Conservation (phyloP, 768 basidiomycete genomes). For the Suillus variegatus region DNA sequence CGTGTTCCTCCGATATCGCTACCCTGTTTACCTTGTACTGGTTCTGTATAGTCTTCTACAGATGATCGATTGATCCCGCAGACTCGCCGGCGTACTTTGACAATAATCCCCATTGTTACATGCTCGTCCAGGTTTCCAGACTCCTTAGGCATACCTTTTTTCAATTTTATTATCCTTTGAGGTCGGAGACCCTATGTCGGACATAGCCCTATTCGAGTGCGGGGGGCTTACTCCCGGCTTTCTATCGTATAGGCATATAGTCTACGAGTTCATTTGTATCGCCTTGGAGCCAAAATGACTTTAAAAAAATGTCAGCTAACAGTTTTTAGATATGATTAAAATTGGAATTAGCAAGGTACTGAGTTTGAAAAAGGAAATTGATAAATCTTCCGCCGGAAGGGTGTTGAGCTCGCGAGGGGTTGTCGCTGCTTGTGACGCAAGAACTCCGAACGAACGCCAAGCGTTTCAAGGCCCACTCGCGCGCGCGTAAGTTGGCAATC, state of each 20-base stretch:
- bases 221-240: no score
- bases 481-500: neutral
- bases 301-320: no score
- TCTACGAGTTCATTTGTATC: no score
- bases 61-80: neutral
- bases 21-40: neutral
- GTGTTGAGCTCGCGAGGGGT: no score
- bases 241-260: no score
- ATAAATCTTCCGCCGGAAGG: neutral
- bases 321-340: no score
- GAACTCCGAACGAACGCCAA: neutral
- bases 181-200: no score
- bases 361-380: neutral
- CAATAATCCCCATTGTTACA: neutral
- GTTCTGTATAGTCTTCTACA: neutral
- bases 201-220: no score
- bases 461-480: neutral
- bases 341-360: neutral
- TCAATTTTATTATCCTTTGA: no score
- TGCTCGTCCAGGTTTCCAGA: neutral
- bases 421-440: neutral
- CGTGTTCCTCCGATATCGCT: neutral
- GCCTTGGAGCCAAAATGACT: no score
- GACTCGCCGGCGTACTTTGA: neutral
- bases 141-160: neutral